Conservation (phyloP, 2,329 filamentous ascomycete species). For the Dothistroma pini region DNA sequence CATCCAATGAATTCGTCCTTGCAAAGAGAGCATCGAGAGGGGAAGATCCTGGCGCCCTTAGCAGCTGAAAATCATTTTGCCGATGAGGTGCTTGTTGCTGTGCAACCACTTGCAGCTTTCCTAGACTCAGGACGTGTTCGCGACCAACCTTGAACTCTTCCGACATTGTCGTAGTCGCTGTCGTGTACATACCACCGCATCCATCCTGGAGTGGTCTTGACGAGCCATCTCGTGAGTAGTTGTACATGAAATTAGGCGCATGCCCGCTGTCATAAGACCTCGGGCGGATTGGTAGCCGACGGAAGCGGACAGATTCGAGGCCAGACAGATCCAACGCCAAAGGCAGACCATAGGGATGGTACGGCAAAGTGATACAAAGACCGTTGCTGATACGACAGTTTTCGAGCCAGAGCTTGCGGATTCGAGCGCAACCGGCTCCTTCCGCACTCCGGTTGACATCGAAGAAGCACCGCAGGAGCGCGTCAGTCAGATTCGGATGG, state of each 20-base stretch:
- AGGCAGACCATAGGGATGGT: constrained; percentile 24
- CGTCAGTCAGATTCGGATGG: constrained; percentile 41
- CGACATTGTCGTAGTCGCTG: constrained; percentile 16
- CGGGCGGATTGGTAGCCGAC: constrained; percentile 36
- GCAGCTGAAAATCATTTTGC: background rate
- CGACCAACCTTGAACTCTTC: constrained; percentile 16
- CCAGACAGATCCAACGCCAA: constrained; percentile 28
- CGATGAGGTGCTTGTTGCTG: background rate
- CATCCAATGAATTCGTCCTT: constrained; percentile 14
- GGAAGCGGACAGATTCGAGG: constrained; percentile 42
- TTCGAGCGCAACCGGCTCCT: constrained; percentile 28
- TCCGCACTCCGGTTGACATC: constrained; percentile 21
- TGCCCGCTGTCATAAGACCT: background rate
- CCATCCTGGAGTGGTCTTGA: constrained; percentile 25
- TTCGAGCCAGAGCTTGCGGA: constrained; percentile 46
- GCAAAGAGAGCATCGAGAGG: constrained; percentile 11
- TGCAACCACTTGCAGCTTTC: background rate
- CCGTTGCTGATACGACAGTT: constrained; percentile 39
- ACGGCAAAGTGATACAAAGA: constrained; percentile 10
- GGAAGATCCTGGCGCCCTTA: background rate
- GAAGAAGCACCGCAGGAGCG: constrained; percentile 41
- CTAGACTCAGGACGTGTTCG: constrained; percentile 15
- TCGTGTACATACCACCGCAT: constrained; percentile 24
- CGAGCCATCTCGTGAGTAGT: constrained; percentile 29
- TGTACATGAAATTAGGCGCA: constrained; percentile 6